Percentiles rank a stretch among this genome's conserved stretches.
Evolutionary conservation across 208 protist species (phyloP).

Genomic region (Trypanosoma cruzi): DNA sequence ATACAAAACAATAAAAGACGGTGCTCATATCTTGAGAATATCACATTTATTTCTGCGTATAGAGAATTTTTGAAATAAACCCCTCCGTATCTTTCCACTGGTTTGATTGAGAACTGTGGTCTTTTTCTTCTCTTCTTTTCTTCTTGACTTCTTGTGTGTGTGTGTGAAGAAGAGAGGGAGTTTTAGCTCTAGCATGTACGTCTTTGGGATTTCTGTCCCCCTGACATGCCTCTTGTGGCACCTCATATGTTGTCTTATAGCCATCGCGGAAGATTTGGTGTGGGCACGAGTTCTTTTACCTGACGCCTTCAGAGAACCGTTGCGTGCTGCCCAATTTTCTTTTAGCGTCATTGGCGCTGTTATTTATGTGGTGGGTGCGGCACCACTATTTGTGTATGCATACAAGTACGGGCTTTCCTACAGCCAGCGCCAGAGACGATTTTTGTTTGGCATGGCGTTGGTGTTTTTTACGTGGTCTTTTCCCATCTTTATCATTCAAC

Average conservation of each 20-base stretch:
- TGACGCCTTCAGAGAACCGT: not conserved
- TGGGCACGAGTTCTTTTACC: conserved; percentile 26
- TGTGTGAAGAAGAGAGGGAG: not conserved
- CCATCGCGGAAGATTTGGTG: conserved; percentile 54
- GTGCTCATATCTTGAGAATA: conserved; percentile 10
- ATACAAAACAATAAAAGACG: not conserved
- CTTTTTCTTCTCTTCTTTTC: conserved; percentile 2
- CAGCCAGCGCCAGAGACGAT: conserved; percentile 25
- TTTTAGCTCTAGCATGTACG: conserved; percentile 35
- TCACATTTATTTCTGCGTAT: no score
- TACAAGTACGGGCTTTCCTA: conserved; percentile 81
- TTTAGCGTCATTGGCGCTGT: conserved; percentile 66
- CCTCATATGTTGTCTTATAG: conserved; percentile 54
- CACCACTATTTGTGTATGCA: conserved; percentile 75
- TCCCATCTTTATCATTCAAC: conserved; percentile 60
- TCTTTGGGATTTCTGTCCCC: conserved; percentile 60
- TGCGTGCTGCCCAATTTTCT: conserved; percentile 44
- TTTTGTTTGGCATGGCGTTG: conserved; percentile 50
- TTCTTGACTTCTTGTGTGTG: conserved; percentile 8
- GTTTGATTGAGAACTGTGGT: no score
- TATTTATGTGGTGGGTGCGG: conserved; percentile 37
- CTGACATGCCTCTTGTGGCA: conserved; percentile 69
- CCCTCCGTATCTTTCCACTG: no score
- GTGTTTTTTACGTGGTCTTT: conserved; percentile 72
- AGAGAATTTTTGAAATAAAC: no score